Evolutionary conservation across 164 flowering plant species (phyloP).

Genomic region (Magnolia kwangsiensis): DNA sequence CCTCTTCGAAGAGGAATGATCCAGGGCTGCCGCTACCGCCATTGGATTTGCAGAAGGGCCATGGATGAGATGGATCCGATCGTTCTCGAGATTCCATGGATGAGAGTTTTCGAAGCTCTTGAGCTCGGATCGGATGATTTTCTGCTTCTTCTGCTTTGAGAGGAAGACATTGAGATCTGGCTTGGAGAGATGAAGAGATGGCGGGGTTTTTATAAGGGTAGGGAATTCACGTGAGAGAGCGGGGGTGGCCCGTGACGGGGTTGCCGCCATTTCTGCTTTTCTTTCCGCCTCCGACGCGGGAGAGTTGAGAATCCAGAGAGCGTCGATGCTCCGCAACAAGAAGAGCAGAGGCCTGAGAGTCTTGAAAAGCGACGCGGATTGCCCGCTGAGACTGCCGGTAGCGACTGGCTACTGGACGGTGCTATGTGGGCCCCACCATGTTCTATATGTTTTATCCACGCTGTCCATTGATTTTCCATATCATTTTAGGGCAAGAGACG

Average conservation of each 20-base stretch:
- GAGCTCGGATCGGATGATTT: constrained; percentile 5
- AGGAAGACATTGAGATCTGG: too few species aligned
- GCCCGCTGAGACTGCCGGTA: too few species aligned
- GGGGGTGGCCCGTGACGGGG: constrained; percentile 8
- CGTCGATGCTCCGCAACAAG: background rate
- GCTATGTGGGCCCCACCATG: too few species aligned
- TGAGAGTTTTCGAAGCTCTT: constrained; percentile 16
- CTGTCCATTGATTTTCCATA: too few species aligned
- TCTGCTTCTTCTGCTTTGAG: background rate
- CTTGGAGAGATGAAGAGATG: background rate
- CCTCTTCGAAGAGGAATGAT: constrained; percentile 19
- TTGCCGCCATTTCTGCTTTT: constrained; percentile 19
- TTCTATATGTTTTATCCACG: too few species aligned
- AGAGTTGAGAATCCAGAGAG: background rate
- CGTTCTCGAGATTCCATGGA: constrained; percentile 16
- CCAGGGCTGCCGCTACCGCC: constrained; percentile 5
- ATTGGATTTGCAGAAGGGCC: constrained; percentile 13
- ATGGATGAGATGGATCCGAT: constrained; percentile 7
- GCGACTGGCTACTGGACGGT: too few species aligned
- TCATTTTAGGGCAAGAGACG: too few species aligned
- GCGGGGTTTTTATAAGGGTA: constrained; percentile 1
- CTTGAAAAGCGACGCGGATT: background rate
- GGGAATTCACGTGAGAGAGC: background rate
- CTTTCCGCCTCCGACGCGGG: background rate
- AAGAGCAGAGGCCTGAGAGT: background rate